A percentile compares a stretch with the other conserved stretches of the same genome.
Evolutionary conservation across 75 land plant species (phyloP).

Genomic region (Sequoiadendron giganteum): DNA sequence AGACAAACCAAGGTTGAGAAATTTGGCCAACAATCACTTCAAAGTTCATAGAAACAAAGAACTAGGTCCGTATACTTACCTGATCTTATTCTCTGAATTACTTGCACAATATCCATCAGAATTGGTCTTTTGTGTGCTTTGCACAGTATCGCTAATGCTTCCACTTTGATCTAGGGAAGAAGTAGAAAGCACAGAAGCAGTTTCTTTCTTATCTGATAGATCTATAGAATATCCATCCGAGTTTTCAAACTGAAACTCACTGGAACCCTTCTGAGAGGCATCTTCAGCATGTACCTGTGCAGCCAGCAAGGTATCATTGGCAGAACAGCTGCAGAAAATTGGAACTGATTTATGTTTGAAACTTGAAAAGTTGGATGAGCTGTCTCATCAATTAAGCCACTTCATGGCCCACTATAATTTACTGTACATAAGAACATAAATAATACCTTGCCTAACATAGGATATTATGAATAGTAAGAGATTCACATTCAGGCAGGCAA

Average conservation of each 20-base stretch:
- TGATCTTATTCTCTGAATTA: neutral
- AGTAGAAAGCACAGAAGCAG: neutral
- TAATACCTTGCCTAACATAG: neutral
- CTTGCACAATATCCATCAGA: no score
- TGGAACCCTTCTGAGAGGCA: neutral
- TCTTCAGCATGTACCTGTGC: constrained; percentile 5
- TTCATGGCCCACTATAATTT: neutral
- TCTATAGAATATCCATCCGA: neutral
- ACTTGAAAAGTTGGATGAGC: neutral
- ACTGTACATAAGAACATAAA: neutral
- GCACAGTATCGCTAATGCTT: neutral
- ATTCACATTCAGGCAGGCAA: neutral
- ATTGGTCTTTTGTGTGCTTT: neutral
- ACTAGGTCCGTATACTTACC: neutral
- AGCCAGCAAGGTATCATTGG: neutral
- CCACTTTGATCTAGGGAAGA: neutral
- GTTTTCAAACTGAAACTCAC: neutral
- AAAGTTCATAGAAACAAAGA: neutral
- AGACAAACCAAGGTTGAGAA: neutral
- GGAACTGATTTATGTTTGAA: constrained; percentile 1
- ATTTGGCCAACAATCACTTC: neutral
- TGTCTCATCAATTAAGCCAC: neutral
- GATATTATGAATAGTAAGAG: neutral
- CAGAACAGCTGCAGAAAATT: neutral
- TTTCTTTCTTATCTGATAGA: neutral